These are phyloP conservation scores for Russula olivacea DNA, from an alignment of 768 basidiomycete species.

Conservation along the genomic window DNA sequence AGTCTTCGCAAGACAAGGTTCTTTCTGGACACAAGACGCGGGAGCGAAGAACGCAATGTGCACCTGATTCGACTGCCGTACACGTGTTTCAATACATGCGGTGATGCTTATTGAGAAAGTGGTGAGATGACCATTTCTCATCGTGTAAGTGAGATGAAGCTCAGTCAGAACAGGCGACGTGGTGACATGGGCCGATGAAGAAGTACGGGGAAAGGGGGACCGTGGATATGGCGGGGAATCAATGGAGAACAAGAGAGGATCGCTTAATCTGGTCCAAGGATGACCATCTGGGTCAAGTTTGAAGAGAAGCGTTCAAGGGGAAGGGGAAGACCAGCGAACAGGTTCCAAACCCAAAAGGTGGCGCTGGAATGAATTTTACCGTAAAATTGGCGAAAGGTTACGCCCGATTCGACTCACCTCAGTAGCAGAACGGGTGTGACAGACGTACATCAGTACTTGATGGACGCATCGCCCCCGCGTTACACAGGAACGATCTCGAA, in stretches of 20 bases:
- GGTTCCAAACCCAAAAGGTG: neutral
- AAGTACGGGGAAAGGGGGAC: constrained; percentile 5
- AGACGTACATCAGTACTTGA: neutral
- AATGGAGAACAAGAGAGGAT: neutral
- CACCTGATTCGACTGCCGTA: neutral
- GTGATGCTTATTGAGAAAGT: neutral
- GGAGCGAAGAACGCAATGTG: neutral
- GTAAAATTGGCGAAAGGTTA: neutral
- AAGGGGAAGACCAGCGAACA: neutral
- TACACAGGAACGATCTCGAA: constrained; percentile 3
- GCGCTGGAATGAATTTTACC: constrained; percentile 6
- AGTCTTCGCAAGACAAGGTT: no score
- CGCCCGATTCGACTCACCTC: constrained; percentile 3
- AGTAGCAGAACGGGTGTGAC: neutral
- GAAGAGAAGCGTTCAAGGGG: constrained; percentile 1
- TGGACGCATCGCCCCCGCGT: neutral
- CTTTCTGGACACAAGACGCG: neutral
- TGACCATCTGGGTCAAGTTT: constrained; percentile 1
- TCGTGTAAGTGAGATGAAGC: neutral
- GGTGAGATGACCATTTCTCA: neutral
- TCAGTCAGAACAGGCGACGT: constrained; percentile 1
- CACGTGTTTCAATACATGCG: neutral
- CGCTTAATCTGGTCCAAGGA: neutral
- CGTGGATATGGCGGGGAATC: neutral
- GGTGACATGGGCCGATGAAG: constrained; percentile 13